These are phyloP conservation scores for Physcomitrellopsis africana DNA, from an alignment of 225 moss, liverwort and hornwort genomes.

Conservation along the genomic window DNA sequence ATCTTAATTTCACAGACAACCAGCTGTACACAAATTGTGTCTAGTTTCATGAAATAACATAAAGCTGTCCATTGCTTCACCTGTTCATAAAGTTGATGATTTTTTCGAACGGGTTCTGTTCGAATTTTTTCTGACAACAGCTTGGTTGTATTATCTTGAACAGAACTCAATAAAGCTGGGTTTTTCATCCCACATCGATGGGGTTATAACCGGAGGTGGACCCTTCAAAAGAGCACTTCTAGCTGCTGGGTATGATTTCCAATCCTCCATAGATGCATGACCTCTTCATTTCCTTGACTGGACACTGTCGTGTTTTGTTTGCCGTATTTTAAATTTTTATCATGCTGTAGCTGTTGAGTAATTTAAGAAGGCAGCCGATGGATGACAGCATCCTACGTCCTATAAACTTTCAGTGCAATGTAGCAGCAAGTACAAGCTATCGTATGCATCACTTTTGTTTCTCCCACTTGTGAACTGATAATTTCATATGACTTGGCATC, in stretches of 20 bases:
- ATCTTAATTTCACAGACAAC: background rate
- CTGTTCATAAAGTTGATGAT: constrained; percentile 2
- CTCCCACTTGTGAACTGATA: background rate
- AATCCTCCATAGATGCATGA: background rate
- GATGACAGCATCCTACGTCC: background rate
- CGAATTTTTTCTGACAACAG: background rate
- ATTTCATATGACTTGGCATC: background rate
- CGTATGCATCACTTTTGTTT: background rate
- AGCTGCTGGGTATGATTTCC: constrained; percentile 54
- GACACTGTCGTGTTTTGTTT: background rate
- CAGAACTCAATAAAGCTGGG: constrained; percentile 60
- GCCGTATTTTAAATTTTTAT: background rate
- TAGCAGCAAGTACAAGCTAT: background rate
- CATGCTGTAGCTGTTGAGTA: background rate
- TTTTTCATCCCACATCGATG: constrained; percentile 65
- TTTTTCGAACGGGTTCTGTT: background rate
- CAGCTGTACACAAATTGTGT: background rate
- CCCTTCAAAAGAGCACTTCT: constrained; percentile 55
- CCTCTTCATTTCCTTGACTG: background rate
- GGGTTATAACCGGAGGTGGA: constrained; percentile 58
- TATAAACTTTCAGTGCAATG: background rate
- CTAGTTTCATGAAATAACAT: background rate
- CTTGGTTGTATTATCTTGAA: background rate
- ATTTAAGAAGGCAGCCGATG: background rate
- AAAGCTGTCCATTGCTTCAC: background rate